phyloP scores from a whole-genome alignment of 73 alveolate genomes.

The Symbiodinium pilosum region DNA sequence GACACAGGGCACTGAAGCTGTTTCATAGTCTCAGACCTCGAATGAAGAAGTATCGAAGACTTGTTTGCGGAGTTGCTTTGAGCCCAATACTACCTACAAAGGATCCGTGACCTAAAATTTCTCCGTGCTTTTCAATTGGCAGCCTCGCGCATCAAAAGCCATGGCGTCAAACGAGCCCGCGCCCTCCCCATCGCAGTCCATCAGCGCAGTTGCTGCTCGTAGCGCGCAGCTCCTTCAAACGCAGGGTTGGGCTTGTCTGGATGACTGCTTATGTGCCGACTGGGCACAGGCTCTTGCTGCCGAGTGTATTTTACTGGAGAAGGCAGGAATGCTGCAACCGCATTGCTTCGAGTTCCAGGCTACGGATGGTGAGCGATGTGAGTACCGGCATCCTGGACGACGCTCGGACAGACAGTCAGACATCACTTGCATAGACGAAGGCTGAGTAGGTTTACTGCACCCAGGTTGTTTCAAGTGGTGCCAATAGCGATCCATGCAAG shows the following conservation, averaged over 20 bases:
- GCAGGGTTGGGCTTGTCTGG: not conserved
- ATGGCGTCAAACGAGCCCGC: too few relatives aligned
- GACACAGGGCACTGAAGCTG: too few relatives aligned
- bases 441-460: too few relatives aligned
- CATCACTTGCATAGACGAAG: not conserved
- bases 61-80: too few relatives aligned
- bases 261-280: not conserved
- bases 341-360: slow-evolving; percentile 79
- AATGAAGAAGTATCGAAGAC: too few relatives aligned
- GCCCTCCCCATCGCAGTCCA: not conserved
- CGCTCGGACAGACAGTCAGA: not conserved
- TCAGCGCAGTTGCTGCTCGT: not conserved
- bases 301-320: slow-evolving; percentile 33
- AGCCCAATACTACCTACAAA: too few relatives aligned
- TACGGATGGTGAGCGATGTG: slow-evolving; percentile 7
- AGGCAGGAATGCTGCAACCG: slow-evolving; percentile 4
- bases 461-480: too few relatives aligned
- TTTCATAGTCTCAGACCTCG: too few relatives aligned
- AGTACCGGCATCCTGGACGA: slow-evolving; percentile 59
- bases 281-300: slow-evolving; percentile 36
- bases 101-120: too few relatives aligned
- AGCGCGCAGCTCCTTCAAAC: not conserved
- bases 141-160: too few relatives aligned
- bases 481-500: not conserved
- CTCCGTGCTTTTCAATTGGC: too few relatives aligned